phyloP scores from a whole-genome alignment of 139 green algal species.

The Chlorella sp. region DNA sequence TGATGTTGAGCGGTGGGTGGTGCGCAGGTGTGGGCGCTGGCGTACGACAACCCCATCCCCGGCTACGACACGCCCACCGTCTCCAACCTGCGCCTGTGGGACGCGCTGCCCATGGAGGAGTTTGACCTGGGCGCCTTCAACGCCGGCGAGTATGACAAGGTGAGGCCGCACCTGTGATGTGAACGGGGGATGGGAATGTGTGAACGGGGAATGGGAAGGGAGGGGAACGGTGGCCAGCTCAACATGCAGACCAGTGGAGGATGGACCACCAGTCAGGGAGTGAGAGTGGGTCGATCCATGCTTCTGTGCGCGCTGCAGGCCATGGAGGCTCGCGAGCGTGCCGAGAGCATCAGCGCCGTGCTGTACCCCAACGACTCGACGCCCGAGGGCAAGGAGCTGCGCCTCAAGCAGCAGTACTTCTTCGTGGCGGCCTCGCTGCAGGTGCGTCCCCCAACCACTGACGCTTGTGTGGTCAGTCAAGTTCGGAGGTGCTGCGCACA shows the following conservation, averaged over 20 bases:
- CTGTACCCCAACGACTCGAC: constrained; percentile 98
- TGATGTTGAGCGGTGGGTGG: neutral
- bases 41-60: constrained; percentile 96
- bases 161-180: constrained; percentile 7
- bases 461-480: too few relatives aligned
- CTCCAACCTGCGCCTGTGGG: constrained; percentile 97
- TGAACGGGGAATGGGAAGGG: too few relatives aligned
- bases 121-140: constrained; percentile 93
- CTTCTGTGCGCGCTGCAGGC: too few relatives aligned
- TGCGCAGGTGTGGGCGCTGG: constrained; percentile 70
- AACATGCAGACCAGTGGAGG: neutral
- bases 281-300: neutral
- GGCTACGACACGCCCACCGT: constrained; percentile 86
- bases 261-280: neutral
- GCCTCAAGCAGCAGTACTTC: constrained; percentile 99
- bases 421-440: constrained; percentile 94
- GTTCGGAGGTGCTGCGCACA: neutral
- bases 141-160: constrained; percentile 73
- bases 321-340: constrained; percentile 69
- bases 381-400: constrained; percentile 94
- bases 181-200: too few relatives aligned
- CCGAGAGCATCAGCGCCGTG: constrained; percentile 91
- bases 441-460: too few relatives aligned
- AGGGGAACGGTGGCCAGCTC: too few relatives aligned
- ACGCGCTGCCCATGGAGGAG: constrained; percentile 80